phyloP scores from a whole-genome alignment of 305 asterid species.

The Plantago lanceolata region DNA sequence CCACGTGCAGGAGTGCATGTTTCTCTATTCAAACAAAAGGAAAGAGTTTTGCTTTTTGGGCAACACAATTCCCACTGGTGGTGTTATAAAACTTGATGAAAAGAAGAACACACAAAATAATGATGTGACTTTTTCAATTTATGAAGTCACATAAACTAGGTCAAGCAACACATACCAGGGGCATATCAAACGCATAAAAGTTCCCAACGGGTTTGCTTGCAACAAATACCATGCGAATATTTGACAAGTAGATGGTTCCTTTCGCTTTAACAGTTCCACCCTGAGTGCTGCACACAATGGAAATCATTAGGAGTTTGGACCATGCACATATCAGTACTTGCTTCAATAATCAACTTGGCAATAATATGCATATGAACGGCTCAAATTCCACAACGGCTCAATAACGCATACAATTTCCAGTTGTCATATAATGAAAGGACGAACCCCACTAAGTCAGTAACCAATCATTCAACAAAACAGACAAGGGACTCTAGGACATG shows the following conservation, averaged over 20 bases:
- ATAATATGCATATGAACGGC: not conserved
- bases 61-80: too few species aligned
- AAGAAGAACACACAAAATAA: not conserved
- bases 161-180: slow-evolving; percentile 58
- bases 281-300: slow-evolving; percentile 36
- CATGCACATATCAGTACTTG: slow-evolving; percentile 5
- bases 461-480: not conserved
- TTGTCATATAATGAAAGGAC: not conserved
- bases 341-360: slow-evolving; percentile 9
- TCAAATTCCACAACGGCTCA: slow-evolving; percentile 1
- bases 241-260: slow-evolving; percentile 83
- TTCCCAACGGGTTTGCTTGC: slow-evolving; percentile 62
- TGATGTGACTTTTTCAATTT: not conserved
- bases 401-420: not conserved
- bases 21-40: too few species aligned
- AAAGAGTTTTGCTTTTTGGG: too few species aligned
- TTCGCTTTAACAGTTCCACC: slow-evolving; percentile 76
- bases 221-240: slow-evolving; percentile 90
- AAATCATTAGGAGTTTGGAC: slow-evolving; percentile 1
- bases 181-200: slow-evolving; percentile 76
- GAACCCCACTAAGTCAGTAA: not conserved
- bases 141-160: slow-evolving; percentile 8
- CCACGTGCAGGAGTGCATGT: too few species aligned
- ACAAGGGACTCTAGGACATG: not conserved
- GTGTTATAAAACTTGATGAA: not conserved